Evolutionary conservation across 768 basidiomycete genomes (phyloP).

Genomic region (Collybia mongolica): DNA sequence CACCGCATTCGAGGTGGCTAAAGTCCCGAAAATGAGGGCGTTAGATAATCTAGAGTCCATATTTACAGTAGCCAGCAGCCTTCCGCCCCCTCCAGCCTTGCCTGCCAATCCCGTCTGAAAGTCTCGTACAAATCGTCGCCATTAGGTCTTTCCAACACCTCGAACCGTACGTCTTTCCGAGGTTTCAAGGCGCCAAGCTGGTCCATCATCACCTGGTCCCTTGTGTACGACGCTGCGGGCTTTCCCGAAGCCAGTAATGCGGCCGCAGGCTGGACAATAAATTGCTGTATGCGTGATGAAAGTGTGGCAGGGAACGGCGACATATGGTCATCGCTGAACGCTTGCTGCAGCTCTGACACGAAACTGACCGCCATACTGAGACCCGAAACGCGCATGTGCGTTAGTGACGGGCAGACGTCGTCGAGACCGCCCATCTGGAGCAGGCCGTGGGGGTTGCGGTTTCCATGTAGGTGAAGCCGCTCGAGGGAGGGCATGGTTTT

Average conservation of each 20-base stretch:
- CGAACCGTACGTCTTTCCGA: constrained; percentile 5
- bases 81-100: constrained; percentile 12
- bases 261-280: constrained; percentile 28
- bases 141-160: constrained; percentile 7
- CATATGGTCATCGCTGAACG: constrained; percentile 15
- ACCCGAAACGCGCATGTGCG: constrained; percentile 39
- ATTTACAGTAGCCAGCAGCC: constrained; percentile 8
- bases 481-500: constrained; percentile 35
- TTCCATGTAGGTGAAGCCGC: constrained; percentile 45
- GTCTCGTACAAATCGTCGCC: constrained; percentile 1
- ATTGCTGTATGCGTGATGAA: constrained; percentile 18
- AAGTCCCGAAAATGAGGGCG: no score
- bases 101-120: constrained; percentile 19
- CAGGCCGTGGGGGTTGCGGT: constrained; percentile 49
- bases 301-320: constrained; percentile 21
- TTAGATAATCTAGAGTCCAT: no score
- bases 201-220: constrained; percentile 28
- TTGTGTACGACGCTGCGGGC: constrained; percentile 11
- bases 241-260: constrained; percentile 10
- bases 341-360: constrained; percentile 36
- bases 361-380: constrained; percentile 41
- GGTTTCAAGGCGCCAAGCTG: constrained; percentile 18
- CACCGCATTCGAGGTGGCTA: no score
- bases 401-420: constrained; percentile 36
- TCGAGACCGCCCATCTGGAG: constrained; percentile 37